phyloP scores from a whole-genome alignment of 1,284 basidiomycete species.

The Cutaneotrichosporon sp. region DNA sequence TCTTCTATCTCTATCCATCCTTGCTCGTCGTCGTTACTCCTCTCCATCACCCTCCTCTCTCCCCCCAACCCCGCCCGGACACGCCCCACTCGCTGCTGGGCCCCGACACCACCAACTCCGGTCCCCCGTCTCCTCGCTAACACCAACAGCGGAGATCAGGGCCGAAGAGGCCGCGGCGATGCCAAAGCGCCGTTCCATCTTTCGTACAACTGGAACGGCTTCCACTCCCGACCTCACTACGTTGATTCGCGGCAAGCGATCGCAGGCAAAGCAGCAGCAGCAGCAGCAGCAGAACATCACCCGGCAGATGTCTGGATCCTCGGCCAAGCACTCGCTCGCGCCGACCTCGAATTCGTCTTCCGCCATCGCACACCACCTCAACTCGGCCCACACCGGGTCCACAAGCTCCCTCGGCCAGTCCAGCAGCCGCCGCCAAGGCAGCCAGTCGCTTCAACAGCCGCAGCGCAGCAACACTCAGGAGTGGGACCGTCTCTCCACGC shows the following conservation, averaged over 20 bases:
- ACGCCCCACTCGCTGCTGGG: not conserved
- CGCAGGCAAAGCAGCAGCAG: conserved; percentile 12
- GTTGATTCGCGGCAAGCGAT: conserved; percentile 67
- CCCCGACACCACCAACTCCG: not conserved
- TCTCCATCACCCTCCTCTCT: not conserved
- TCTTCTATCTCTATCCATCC: not conserved
- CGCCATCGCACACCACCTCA: conserved; percentile 5
- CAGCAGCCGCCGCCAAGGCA: not conserved
- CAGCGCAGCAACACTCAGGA: not conserved
- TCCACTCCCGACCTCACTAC: conserved; percentile 86
- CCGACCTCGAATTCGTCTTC: conserved; percentile 7
- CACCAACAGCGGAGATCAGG: conserved; percentile 29
- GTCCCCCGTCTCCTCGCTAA: not conserved
- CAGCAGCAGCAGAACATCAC: conserved; percentile 11
- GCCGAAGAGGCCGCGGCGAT: conserved; percentile 27
- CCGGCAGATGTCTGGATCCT: conserved; percentile 54
- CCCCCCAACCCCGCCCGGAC: not conserved
- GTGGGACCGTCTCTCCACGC: conserved; percentile 8
- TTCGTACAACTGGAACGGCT: conserved; percentile 80
- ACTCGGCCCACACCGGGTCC: conserved; percentile 5
- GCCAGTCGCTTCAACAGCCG: not conserved
- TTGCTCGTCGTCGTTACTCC: not conserved
- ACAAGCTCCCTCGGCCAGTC: conserved; percentile 8
- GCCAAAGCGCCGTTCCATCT: conserved; percentile 73
- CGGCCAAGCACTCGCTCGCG: not conserved